Evolutionary conservation across 2,329 filamentous ascomycete genomes (phyloP).

Genomic region (Diaporthe citrichinensis): DNA sequence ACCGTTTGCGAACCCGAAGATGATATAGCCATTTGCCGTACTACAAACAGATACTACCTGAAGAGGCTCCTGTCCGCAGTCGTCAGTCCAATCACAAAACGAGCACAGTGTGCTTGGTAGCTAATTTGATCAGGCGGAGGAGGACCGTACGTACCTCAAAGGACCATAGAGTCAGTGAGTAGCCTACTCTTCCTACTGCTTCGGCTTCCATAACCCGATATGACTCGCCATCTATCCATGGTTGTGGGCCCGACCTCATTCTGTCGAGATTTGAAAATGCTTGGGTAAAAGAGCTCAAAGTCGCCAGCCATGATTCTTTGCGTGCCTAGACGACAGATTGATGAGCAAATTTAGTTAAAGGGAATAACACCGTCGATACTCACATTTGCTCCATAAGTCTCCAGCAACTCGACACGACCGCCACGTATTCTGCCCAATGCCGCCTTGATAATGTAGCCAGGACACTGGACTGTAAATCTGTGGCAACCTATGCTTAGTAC

Average conservation of each 20-base stretch:
- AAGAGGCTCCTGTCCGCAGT: background rate
- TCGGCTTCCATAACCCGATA: background rate
- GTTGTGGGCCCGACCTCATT: background rate
- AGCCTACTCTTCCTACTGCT: background rate
- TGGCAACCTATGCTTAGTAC: rapidly evolving
- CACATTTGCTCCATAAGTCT: background rate
- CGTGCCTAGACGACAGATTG: background rate
- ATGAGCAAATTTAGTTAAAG: background rate
- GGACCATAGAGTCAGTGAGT: constrained; percentile 11
- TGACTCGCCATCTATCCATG: background rate
- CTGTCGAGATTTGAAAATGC: background rate
- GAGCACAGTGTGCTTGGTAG: background rate
- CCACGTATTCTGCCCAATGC: background rate
- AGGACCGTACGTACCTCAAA: background rate
- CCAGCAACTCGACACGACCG: background rate
- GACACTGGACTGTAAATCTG: background rate
- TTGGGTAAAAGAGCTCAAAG: background rate
- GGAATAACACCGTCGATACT: background rate
- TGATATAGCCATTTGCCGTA: constrained; percentile 7
- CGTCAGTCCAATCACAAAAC: background rate
- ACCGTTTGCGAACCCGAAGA: background rate
- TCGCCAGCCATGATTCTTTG: background rate
- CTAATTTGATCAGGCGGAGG: background rate
- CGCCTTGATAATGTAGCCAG: constrained; percentile 2
- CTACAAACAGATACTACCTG: constrained; percentile 1